Conservation (phyloP, 208 protist genomes). For the Leishmania mexicana region DNA sequence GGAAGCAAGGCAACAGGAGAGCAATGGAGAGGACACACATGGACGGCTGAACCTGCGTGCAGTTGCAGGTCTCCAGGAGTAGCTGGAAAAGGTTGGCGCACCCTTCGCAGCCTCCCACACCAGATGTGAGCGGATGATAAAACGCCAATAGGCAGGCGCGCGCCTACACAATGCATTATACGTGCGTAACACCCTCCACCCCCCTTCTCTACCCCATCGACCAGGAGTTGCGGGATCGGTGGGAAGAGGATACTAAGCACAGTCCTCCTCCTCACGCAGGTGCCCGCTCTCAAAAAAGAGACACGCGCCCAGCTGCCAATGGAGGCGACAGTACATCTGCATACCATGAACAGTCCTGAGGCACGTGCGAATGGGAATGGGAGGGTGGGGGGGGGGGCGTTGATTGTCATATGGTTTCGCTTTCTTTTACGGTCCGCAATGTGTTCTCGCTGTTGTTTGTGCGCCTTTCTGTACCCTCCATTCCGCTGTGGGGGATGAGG, state of each 20-base stretch:
- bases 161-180: background rate
- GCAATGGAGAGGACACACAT: background rate
- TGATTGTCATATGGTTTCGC: too few relatives aligned
- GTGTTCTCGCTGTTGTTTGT: too few relatives aligned
- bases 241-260: background rate
- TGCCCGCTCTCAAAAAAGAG: background rate
- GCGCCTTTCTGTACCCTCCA: too few relatives aligned
- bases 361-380: background rate
- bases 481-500: too few relatives aligned
- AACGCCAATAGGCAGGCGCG: background rate
- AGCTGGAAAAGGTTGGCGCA: background rate
- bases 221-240: background rate
- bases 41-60: too few relatives aligned
- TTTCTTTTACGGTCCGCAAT: too few relatives aligned
- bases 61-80: background rate
- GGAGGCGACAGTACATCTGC: background rate
- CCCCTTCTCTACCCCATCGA: background rate
- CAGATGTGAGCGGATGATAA: background rate
- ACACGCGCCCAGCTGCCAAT: background rate
- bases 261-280: background rate
- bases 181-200: background rate
- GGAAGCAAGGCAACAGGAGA: background rate
- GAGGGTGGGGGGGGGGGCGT: too few relatives aligned
- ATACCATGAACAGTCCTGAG: too few relatives aligned
- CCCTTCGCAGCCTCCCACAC: background rate